Base-by-base conservation (phyloP, 352 stramenopile species). In the Thraustochytrium sp. region DNA sequence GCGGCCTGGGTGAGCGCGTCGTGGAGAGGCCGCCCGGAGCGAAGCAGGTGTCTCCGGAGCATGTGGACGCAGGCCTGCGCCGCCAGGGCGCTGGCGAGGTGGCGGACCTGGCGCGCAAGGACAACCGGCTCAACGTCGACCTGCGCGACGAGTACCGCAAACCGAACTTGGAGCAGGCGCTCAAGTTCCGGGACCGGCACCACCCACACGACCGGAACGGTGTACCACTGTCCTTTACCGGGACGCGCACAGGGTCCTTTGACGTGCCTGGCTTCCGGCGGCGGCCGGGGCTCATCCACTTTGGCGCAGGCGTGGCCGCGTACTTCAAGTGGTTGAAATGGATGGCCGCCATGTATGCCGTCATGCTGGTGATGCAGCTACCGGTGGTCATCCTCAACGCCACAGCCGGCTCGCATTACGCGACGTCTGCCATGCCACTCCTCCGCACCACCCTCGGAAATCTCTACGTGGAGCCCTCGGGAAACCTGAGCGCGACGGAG, bases 311-410 rank as follows among this genome's bases (percentile, higher is more conserved):
- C 26, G n/a, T 78, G 5, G 73, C 68, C 36, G 34, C 5, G 11
- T 78, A 78, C 48, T 78, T 78, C 36, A 78, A 78, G 2, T 62
- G 23, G 3, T 42, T 78, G 42, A 78, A 78, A 2, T 63, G 54
- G 31, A 63, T 78, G 40, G 54, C 11, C 68, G 13, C 13, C 36
- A 78, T 62, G 68, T 78, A 63, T 34, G n/a, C 34, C 29, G 46
- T 23, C 4, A 26, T 78, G 5, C 29, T 42, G 9, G 26, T 78
- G 26, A 36, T 78, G 5, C 68, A 78, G 68, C 29, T 78, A 23
- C 68, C 68, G 8, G 48, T 62, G 2, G 46, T 78, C 16, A 21
- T 46, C 4, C 21, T 78, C 23, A 63, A 78, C 68, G 16, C 16
- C 36, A 31, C 34, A 5, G 68, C 44, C 16, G 68, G 68, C 16